These are phyloP conservation scores for Durio zibethinus DNA, from an alignment of 345 rosid species.

Conservation along the genomic window DNA sequence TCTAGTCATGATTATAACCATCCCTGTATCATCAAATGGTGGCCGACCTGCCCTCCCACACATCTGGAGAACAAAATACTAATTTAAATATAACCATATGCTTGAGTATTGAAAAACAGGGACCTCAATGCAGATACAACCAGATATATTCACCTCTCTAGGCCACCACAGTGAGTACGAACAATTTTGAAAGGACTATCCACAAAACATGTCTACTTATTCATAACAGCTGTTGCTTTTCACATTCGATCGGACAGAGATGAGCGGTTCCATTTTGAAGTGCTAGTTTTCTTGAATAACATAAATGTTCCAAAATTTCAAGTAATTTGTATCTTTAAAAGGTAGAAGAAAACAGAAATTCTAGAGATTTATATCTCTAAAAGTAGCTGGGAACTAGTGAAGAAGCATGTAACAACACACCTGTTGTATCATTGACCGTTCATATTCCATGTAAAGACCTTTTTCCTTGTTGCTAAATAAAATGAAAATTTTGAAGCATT, in stretches of 20 bases:
- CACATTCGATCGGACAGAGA: background rate
- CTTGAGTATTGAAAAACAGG: background rate
- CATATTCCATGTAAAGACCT: constrained; percentile 90
- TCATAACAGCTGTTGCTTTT: background rate
- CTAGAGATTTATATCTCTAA: background rate
- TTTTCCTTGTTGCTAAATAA: constrained; percentile 84
- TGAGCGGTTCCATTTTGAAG: background rate
- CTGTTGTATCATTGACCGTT: constrained; percentile 86
- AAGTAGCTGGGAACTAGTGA: background rate
- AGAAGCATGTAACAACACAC: constrained; percentile 27
- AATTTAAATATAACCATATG: background rate
- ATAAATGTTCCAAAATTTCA: background rate
- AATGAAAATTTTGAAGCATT: constrained; percentile 19
- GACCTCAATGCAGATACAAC: constrained; percentile 18
- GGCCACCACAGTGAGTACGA: background rate
- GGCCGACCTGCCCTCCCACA: constrained; percentile 99
- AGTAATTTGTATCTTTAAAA: background rate
- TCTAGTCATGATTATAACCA: constrained; percentile 88
- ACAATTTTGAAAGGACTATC: background rate
- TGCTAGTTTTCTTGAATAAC: background rate
- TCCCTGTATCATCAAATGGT: constrained; percentile 94
- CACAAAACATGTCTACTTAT: background rate
- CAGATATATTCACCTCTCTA: background rate
- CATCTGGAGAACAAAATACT: constrained; percentile 52
- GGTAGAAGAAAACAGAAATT: background rate